These are phyloP conservation scores for Massariosphaeria phaeospora DNA, from an alignment of 495 filamentous ascomycete species.

Conservation along the genomic window DNA sequence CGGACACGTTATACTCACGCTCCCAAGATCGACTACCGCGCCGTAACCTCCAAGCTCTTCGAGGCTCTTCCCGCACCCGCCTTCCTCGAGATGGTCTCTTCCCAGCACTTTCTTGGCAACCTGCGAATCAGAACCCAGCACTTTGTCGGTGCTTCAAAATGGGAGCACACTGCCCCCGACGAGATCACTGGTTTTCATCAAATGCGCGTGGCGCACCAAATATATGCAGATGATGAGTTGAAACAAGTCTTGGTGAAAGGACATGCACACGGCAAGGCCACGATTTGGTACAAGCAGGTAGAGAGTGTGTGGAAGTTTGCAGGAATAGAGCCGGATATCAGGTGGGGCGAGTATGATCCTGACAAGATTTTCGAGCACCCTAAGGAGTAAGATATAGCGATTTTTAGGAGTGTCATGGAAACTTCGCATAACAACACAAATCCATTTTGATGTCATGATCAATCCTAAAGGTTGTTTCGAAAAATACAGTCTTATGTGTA, in stretches of 20 bases:
- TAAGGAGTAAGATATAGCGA: not conserved
- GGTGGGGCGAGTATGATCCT: conserved; percentile 65
- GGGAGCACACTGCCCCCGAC: conserved; percentile 61
- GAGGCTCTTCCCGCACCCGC: conserved; percentile 64
- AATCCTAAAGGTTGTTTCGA: too few species aligned
- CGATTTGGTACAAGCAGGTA: conserved; percentile 67
- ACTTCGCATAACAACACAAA: too few species aligned
- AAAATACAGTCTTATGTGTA: too few species aligned
- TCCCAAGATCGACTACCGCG: conserved; percentile 61
- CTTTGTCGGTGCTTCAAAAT: conserved; percentile 63
- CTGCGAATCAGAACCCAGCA: conserved; percentile 67
- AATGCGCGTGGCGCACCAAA: conserved; percentile 66
- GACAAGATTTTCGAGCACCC: conserved; percentile 37
- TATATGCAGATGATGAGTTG: conserved; percentile 51
- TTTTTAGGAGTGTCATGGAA: too few species aligned
- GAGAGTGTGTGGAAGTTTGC: conserved; percentile 78
- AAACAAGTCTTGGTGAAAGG: conserved; percentile 53
- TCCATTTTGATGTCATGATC: too few species aligned
- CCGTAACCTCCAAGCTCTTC: conserved; percentile 64
- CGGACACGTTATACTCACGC: too few species aligned
- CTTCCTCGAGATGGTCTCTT: conserved; percentile 62
- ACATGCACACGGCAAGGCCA: conserved; percentile 66
- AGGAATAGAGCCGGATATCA: conserved; percentile 61
- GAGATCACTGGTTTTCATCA: conserved; percentile 68
- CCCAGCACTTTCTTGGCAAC: conserved; percentile 61